A percentile compares a stretch with the other conserved stretches of the same genome.
These are phyloP conservation scores for Pleodorina starrii DNA, from an alignment of 139 green algal species.

Conservation along the genomic window DNA sequence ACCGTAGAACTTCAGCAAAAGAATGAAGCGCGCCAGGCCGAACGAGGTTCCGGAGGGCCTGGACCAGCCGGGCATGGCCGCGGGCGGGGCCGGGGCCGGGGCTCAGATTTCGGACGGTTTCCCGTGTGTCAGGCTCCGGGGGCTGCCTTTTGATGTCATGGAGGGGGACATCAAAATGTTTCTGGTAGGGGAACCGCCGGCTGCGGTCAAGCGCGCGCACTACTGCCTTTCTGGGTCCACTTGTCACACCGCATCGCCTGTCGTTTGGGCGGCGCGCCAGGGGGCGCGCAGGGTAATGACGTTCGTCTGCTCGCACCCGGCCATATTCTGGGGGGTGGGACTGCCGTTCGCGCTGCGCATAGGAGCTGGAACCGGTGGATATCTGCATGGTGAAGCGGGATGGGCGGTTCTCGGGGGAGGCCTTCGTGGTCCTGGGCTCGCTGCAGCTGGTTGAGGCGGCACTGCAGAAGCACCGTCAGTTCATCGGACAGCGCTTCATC, in stretches of 20 bases:
- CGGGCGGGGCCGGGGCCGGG: constrained; percentile 20
- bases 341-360: constrained; percentile 35
- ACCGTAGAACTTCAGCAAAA: not conserved
- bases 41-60: constrained; percentile 38
- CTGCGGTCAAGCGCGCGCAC: constrained; percentile 9
- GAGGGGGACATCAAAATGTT: constrained; percentile 86
- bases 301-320: constrained; percentile 4
- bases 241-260: not conserved
- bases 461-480: constrained; percentile 80
- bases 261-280: not conserved
- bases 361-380: constrained; percentile 85
- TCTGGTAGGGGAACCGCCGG: constrained; percentile 70
- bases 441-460: constrained; percentile 78
- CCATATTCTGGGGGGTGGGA: constrained; percentile 41
- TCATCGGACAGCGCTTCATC: constrained; percentile 87
- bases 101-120: constrained; percentile 60
- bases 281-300: constrained; percentile 15
- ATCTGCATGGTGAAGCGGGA: constrained; percentile 79
- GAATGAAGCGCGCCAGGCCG: constrained; percentile 34
- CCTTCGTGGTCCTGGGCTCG: constrained; percentile 78
- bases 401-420: constrained; percentile 82
- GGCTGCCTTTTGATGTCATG: constrained; percentile 84
- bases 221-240: constrained; percentile 30
- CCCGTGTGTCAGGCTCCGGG: constrained; percentile 78
- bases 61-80: constrained; percentile 43